A percentile compares a stretch with the other conserved stretches of the same genome.
Conservation (phyloP, 2,329 filamentous ascomycete species). For the Knoxdaviesia capensis region DNA sequence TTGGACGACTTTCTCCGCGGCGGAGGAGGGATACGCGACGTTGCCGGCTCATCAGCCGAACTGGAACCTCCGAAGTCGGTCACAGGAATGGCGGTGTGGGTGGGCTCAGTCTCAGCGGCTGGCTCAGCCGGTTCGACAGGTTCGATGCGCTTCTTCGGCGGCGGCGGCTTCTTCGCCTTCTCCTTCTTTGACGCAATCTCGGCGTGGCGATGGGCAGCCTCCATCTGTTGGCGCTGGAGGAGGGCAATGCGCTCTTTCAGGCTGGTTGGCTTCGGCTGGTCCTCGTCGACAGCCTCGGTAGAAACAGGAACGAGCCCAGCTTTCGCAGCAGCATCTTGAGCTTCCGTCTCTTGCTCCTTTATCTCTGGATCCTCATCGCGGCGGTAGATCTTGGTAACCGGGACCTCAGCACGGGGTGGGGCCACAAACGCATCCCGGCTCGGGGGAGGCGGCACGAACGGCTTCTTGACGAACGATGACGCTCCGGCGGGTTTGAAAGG, state of each 20-base stretch:
- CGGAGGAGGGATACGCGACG: conserved; percentile 8
- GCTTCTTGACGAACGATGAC: conserved; percentile 78
- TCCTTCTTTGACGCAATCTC: conserved; percentile 66
- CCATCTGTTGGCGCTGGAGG: conserved; percentile 81
- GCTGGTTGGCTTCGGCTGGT: conserved; percentile 78
- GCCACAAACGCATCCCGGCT: conserved; percentile 84
- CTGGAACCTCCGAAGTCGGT: no score
- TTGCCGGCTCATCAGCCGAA: no score
- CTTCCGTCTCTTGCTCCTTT: conserved; percentile 44
- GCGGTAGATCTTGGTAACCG: conserved; percentile 57
- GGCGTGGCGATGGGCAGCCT: conserved; percentile 67
- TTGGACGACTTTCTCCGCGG: no score
- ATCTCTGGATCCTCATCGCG: conserved; percentile 72
- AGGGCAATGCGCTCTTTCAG: conserved; percentile 90
- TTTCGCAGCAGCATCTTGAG: conserved; percentile 44
- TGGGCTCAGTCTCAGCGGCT: conserved; percentile 4
- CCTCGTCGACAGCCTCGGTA: conserved; percentile 41
- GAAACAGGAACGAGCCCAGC: conserved; percentile 33
- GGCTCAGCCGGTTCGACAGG: conserved; percentile 17
- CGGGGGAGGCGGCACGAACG: conserved; percentile 86
- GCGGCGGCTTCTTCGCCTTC: conserved; percentile 55
- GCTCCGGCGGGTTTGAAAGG: conserved; percentile 67
- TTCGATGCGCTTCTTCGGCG: conserved; percentile 45
- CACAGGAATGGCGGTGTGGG: background rate
- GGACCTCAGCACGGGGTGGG: conserved; percentile 42